Evolutionary conservation across 768 basidiomycete genomes (phyloP).

Genomic region (Coprinopsis sp.): DNA sequence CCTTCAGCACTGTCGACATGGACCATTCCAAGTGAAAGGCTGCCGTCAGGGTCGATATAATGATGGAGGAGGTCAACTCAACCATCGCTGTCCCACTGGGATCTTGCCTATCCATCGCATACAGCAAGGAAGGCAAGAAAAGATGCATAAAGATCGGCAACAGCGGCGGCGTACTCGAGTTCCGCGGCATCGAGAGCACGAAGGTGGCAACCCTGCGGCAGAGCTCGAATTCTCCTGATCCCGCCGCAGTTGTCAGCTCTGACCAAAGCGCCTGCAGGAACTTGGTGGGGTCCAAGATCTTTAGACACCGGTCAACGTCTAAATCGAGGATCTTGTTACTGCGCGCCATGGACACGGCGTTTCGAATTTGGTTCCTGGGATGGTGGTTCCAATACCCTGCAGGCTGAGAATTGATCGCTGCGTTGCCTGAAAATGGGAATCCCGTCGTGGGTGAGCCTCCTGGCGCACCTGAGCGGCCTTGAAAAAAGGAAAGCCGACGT

Average conservation of each 20-base stretch:
- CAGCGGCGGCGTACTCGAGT: constrained; percentile 49
- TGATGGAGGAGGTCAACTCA: constrained; percentile 61
- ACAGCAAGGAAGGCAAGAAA: constrained; percentile 59
- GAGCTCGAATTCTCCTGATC: constrained; percentile 55
- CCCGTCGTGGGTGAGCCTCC: background rate
- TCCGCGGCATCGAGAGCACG: constrained; percentile 59
- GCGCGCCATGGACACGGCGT: constrained; percentile 52
- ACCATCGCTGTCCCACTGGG: constrained; percentile 48
- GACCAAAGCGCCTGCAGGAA: constrained; percentile 70
- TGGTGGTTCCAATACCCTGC: constrained; percentile 4
- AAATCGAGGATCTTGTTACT: constrained; percentile 60
- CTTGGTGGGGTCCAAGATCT: constrained; percentile 48
- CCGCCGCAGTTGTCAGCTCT: constrained; percentile 49
- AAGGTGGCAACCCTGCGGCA: constrained; percentile 65
- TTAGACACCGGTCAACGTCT: constrained; percentile 65
- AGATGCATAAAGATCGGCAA: constrained; percentile 71
- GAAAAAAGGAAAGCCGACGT: background rate
- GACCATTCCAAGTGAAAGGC: constrained; percentile 72
- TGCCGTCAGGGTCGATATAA: constrained; percentile 62
- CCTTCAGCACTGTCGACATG: constrained; percentile 46
- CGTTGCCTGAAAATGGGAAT: background rate
- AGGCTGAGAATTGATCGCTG: constrained; percentile 5
- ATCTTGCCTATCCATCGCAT: constrained; percentile 48
- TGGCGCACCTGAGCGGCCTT: background rate
- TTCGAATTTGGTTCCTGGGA: constrained; percentile 31